phyloP scores from a whole-genome alignment of 1,139 yeast genomes.

The Sugiyamaella sp. region DNA sequence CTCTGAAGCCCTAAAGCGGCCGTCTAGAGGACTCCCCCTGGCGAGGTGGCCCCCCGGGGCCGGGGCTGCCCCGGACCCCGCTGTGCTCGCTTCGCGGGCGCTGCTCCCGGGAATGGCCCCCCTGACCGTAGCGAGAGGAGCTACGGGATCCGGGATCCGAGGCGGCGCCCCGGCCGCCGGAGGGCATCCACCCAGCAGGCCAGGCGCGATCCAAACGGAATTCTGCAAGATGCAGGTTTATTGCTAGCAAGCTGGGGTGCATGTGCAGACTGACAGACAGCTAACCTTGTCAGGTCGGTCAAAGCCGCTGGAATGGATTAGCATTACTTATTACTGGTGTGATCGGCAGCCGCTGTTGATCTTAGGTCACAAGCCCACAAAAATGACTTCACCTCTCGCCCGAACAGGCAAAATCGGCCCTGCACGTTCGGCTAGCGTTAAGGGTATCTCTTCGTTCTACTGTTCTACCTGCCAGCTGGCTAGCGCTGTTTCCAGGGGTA shows the following conservation, averaged over 20 bases:
- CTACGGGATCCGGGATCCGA: neutral
- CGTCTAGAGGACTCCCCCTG: too few relatives aligned
- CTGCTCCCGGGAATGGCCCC: neutral
- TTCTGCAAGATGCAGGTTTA: neutral
- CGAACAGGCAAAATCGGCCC: neutral
- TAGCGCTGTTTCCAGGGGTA: too few relatives aligned
- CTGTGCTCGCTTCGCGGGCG: neutral
- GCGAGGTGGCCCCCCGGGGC: neutral
- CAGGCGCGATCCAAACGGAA: neutral
- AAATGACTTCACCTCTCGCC: neutral
- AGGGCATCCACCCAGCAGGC: conserved; percentile 1
- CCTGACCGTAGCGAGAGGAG: conserved; percentile 1
- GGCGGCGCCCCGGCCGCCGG: conserved; percentile 3
- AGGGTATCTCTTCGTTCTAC: too few relatives aligned
- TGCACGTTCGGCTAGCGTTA: too few relatives aligned
- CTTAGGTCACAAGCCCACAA: conserved; percentile 1
- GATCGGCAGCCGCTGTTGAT: conserved; percentile 1
- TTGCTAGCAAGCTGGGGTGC: conserved; percentile 2
- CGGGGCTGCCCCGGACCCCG: conserved; percentile 5
- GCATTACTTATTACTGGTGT: neutral
- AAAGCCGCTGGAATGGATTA: neutral
- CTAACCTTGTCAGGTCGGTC: neutral
- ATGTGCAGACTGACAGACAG: neutral
- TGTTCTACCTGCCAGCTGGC: too few relatives aligned
- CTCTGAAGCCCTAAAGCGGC: too few relatives aligned